Conservation (phyloP, 2,329 filamentous ascomycete genomes). For the Macrophomina tecta region DNA sequence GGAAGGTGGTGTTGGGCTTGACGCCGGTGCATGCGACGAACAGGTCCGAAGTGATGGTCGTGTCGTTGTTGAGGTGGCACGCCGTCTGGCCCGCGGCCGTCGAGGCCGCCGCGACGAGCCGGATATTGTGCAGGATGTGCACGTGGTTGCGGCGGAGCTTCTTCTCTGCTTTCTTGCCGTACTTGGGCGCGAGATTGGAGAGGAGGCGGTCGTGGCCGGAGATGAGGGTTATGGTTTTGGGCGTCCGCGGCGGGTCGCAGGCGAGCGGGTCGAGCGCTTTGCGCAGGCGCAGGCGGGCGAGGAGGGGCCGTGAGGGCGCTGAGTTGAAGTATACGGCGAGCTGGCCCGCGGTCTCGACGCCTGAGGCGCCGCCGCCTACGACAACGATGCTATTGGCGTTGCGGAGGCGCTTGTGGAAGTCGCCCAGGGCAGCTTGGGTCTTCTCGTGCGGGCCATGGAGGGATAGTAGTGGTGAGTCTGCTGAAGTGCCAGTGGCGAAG, state of each 20-base stretch:
- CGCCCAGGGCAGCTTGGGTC: conserved; percentile 38
- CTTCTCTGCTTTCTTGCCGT: conserved; percentile 40
- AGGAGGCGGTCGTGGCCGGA: conserved; percentile 40
- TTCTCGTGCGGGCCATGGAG: conserved; percentile 41
- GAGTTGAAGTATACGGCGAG: conserved; percentile 41
- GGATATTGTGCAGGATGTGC: conserved; percentile 37
- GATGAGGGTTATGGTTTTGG: conserved; percentile 43
- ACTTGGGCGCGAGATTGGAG: conserved; percentile 35
- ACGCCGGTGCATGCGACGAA: too few relatives aligned
- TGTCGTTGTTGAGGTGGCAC: conserved; percentile 38
- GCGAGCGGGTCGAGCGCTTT: conserved; percentile 1
- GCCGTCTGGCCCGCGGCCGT: conserved; percentile 33
- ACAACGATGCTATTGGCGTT: conserved; percentile 43
- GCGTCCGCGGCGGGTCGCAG: conserved; percentile 8
- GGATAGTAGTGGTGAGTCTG: conserved; percentile 43
- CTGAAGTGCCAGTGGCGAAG: conserved; percentile 45
- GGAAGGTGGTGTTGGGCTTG: too few relatives aligned
- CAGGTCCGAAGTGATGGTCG: conserved; percentile 33
- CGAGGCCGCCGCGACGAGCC: conserved; percentile 32
- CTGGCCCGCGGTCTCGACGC: conserved; percentile 47
- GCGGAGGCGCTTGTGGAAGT: conserved; percentile 38
- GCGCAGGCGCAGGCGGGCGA: background rate
- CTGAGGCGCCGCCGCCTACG: conserved; percentile 44
- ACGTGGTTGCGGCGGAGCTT: conserved; percentile 41
- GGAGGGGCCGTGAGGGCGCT: background rate